These are phyloP conservation scores for Rutstroemia sp. DNA, from an alignment of 2,329 filamentous ascomycete genomes.

Conservation along the genomic window DNA sequence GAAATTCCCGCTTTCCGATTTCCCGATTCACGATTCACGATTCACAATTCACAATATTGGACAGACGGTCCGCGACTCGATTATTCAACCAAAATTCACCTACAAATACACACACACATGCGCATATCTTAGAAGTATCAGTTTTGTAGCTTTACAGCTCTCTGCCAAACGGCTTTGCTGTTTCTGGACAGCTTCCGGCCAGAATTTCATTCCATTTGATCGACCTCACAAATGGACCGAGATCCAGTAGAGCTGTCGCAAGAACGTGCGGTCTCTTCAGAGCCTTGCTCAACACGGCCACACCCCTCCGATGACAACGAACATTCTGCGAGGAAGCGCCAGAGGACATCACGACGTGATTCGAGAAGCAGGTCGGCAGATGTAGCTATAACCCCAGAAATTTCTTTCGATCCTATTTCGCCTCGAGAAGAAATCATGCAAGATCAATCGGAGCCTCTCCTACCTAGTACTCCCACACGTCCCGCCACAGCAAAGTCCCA, in stretches of 20 bases:
- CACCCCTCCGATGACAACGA: slow-evolving; percentile 58
- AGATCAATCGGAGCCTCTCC: slow-evolving; percentile 27
- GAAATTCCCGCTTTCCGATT: no score
- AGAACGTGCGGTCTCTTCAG: slow-evolving; percentile 54
- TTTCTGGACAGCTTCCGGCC: slow-evolving; percentile 5
- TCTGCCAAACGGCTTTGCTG: slow-evolving; percentile 14
- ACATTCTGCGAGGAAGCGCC: slow-evolving; percentile 47
- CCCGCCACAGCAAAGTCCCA: slow-evolving; percentile 29
- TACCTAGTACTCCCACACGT: slow-evolving; percentile 26
- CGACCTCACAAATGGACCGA: slow-evolving; percentile 33
- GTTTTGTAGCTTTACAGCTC: slow-evolving; percentile 19
- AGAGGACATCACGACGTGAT: slow-evolving; percentile 49
- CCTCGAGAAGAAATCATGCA: slow-evolving; percentile 4
- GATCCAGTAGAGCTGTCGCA: slow-evolving; percentile 33
- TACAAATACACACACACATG: slow-evolving; percentile 11
- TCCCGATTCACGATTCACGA: no score
- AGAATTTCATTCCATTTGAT: slow-evolving; percentile 44
- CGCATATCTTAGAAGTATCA: slow-evolving; percentile 9
- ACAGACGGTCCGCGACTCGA: background rate
- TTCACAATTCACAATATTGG: no score
- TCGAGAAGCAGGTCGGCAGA: slow-evolving; percentile 49
- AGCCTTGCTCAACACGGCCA: slow-evolving; percentile 54
- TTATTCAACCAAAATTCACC: background rate
- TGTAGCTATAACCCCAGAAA: slow-evolving; percentile 19
- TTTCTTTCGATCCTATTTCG: slow-evolving; percentile 13